Conservation (phyloP, 2,329 filamentous ascomycete species). For the Sporothrix inflata region DNA sequence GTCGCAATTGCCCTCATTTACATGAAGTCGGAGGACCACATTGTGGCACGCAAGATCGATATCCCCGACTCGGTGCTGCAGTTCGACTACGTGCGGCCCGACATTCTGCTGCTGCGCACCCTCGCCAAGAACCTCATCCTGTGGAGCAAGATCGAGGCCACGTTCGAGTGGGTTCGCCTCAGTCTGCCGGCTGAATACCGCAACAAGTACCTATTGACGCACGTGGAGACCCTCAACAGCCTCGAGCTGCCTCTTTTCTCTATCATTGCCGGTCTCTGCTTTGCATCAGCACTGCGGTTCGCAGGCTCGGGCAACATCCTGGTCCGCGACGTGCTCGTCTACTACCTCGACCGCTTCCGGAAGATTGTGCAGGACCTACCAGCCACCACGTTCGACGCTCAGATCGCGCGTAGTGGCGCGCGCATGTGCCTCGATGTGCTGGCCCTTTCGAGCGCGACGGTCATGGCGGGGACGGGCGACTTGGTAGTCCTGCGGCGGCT, state of each 20-base stretch:
- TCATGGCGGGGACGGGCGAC: constrained; percentile 97
- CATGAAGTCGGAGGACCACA: constrained; percentile 91
- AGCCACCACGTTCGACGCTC: constrained; percentile 72
- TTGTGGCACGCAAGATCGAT: constrained; percentile 88
- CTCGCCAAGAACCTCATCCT: constrained; percentile 89
- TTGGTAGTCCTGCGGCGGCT: constrained; percentile 81
- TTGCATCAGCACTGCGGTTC: constrained; percentile 73
- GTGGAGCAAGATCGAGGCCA: constrained; percentile 81
- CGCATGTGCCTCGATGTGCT: constrained; percentile 90
- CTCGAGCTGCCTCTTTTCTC: constrained; percentile 91
- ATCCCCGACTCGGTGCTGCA: constrained; percentile 87
- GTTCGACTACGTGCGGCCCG: constrained; percentile 93
- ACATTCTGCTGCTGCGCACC: constrained; percentile 87
- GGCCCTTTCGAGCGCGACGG: constrained; percentile 77
- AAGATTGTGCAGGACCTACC: constrained; percentile 67
- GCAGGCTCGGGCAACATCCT: constrained; percentile 70
- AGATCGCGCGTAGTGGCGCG: constrained; percentile 78
- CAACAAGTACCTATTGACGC: constrained; percentile 61
- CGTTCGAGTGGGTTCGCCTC: constrained; percentile 71
- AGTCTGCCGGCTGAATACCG: constrained; percentile 75
- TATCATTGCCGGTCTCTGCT: constrained; percentile 86
- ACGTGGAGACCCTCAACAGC: constrained; percentile 67
- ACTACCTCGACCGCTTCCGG: constrained; percentile 85
- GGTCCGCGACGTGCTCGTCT: constrained; percentile 80
- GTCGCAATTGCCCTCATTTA: constrained; percentile 90